These are phyloP conservation scores for Hemisphaericaspora xylofermentans DNA, from an alignment of 1,139 yeast species.

Conservation along the genomic window DNA sequence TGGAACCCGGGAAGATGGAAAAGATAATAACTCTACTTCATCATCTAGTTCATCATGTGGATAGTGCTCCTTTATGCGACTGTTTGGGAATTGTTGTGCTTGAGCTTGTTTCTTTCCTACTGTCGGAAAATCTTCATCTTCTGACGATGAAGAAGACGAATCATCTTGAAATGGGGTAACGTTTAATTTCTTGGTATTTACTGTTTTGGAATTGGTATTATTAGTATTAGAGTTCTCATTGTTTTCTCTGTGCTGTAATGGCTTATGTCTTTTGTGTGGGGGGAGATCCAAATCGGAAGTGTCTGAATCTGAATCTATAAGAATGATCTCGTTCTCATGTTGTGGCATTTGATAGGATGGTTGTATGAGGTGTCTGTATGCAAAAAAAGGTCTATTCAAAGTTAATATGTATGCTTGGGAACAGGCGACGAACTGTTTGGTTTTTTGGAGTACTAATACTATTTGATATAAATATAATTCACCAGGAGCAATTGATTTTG, in stretches of 20 bases:
- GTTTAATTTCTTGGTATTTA: constrained; percentile 2
- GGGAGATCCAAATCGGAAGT: constrained; percentile 7
- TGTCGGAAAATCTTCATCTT: constrained; percentile 3
- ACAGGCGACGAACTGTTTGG: no score
- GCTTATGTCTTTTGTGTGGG: constrained; percentile 13
- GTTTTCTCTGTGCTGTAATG: constrained; percentile 2
- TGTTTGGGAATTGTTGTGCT: constrained; percentile 5
- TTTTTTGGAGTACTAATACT: no score
- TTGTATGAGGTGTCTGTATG: background rate
- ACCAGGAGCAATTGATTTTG: no score
- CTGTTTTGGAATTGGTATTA: background rate
- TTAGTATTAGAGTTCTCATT: constrained; percentile 3
- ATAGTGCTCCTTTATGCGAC: constrained; percentile 4
- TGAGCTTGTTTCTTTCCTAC: constrained; percentile 2
- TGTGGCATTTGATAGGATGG: background rate
- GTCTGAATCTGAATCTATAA: constrained; percentile 22
- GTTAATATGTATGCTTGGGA: no score
- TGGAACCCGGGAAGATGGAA: constrained; percentile 9
- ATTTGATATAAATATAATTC: no score
- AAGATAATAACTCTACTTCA: constrained; percentile 6
- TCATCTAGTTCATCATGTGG: constrained; percentile 7
- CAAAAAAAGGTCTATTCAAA: no score
- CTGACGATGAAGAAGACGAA: constrained; percentile 12
- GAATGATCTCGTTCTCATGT: constrained; percentile 16
- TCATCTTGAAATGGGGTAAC: constrained; percentile 10